Base-by-base conservation (phyloP, 331 rosid genomes). In the Phaseolus coccineus region DNA sequence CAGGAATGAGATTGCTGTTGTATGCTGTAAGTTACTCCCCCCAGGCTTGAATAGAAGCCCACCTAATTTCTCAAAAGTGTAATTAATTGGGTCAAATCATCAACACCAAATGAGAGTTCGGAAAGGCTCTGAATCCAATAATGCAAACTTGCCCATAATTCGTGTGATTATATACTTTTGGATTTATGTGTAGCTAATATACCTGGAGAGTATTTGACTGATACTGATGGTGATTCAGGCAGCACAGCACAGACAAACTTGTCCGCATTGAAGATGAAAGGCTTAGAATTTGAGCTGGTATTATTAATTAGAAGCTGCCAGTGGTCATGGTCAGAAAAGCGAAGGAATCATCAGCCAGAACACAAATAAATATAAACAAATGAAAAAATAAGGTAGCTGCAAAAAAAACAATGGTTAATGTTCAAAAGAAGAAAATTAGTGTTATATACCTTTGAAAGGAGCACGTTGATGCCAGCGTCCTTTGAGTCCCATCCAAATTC, bases 401-500 rank as follows among this genome's bases (percentile, higher is more conserved):
- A 9, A 30, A 75, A 52, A 39, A 58, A 70, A 33, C 7, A 25
- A 28, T 2, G 24, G 30, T 8, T 1, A 61, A 37, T 19, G 24
- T 51, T 30, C 0, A 48, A 37, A 31, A 40, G 15, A 9, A 65
- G 14, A 56, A 4, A 37, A 4, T 7, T 39, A 31, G 1, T 2
- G 0, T 30, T 69, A 90, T 64, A 47, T 71, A 90, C 97, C 85
- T 81, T 79, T 11, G 92, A 88, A 81, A 90, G 14, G 3, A 92
- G 93, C 30, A 90, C 86, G 35, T 83, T 86, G 37, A 90, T 81
- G 35, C 91, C 95, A 22, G 95, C 92, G 25, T 90, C 77, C 81
- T 92, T 90, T 5, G 91, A 28, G 78, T 92, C 97, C 97, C 97
- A 88, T 57, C 97, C 93, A 67, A 92, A 92, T 76, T 90, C 92